Evolutionary conservation across 164 flowering plant genomes (phyloP), one percentile per base, ranked within the genome.

Genomic region (Annona squamosa): DNA sequence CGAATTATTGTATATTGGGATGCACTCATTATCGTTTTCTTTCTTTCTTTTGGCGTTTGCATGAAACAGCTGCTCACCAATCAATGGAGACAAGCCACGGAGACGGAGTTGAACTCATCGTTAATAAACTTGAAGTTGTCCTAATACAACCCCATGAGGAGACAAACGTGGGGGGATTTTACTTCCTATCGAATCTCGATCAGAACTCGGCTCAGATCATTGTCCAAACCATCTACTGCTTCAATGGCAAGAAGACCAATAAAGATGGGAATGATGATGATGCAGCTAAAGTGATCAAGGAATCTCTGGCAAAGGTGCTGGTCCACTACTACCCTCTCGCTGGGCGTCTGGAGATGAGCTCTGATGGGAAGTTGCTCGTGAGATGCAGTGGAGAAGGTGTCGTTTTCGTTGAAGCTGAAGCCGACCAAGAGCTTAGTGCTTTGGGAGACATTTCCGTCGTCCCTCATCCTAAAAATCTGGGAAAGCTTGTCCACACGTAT

Each of bases 301-400:
- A 74, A 5, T 69, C 82, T 26, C 62, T 79, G 72, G 67, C 72
- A 4, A 77, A 74, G 48, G 71, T 77, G 18, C 13, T 80, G 46
- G 77, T 71, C 63, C 71, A 71, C 62, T 77, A 46, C 61, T 77
- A 74, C 48, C 82, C 80, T 1, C 59, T 80, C 0, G 79, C 82
- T 0, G 78, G 82, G 57, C 7, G 64, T 3, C 46, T 80, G 4
- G 57, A 44, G 7, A 63, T 68, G 0, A 61, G 65, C 41, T 65
- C 78, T 4, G 80, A 72, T 12, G 80, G 79, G 16, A 72, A 74
- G 41, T 71, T 77, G 12, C 46, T 68, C 5, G 78, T 80, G 3
- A 44, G 72, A 19, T 80, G 82, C 68, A 68, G 67, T 1, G 62
- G 56, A 3, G 69, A 68, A 57, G 79, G 77, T 3, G 82, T 67